Evolutionary conservation across 495 filamentous ascomycete species (phyloP).

Genomic region (Penicillium mononematosum): DNA sequence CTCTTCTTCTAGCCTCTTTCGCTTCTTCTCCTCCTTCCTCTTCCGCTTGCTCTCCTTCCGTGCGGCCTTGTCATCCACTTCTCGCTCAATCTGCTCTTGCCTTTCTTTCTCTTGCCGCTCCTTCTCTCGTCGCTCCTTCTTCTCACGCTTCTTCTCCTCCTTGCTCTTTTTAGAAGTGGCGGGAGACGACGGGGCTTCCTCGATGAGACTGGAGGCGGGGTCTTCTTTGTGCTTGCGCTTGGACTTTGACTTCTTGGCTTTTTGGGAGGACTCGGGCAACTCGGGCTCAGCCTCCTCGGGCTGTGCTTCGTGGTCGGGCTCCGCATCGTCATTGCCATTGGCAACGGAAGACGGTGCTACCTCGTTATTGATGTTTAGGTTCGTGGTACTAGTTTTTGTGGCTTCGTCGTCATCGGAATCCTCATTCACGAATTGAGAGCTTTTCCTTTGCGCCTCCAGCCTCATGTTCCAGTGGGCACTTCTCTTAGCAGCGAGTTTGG

Average conservation of each 20-base stretch:
- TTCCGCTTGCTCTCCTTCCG: conserved; percentile 4
- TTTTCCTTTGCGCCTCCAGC: conserved; percentile 18
- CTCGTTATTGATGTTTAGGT: background rate
- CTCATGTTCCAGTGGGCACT: conserved; percentile 6
- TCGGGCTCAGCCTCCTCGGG: background rate
- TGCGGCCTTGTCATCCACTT: background rate
- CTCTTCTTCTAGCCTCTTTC: conserved; percentile 14
- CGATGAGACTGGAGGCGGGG: background rate
- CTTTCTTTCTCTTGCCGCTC: conserved; percentile 11
- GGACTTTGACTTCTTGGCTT: conserved; percentile 7
- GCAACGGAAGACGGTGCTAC: background rate
- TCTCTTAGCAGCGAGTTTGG: conserved; percentile 8
- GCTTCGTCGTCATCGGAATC: conserved; percentile 14
- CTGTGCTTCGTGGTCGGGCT: background rate
- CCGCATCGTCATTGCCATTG: background rate
- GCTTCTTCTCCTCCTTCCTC: conserved; percentile 17
- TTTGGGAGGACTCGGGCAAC: background rate
- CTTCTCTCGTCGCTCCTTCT: conserved; percentile 9
- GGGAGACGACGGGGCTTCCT: background rate
- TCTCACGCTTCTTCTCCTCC: conserved; percentile 17
- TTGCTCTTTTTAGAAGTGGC: conserved; percentile 1
- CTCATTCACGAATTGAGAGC: conserved; percentile 25
- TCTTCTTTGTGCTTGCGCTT: conserved; percentile 5
- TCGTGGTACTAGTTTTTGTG: background rate
- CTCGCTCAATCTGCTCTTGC: background rate